Evolutionary conservation across 169 alveolate species (phyloP).

Genomic region (Plasmodium adleri): DNA sequence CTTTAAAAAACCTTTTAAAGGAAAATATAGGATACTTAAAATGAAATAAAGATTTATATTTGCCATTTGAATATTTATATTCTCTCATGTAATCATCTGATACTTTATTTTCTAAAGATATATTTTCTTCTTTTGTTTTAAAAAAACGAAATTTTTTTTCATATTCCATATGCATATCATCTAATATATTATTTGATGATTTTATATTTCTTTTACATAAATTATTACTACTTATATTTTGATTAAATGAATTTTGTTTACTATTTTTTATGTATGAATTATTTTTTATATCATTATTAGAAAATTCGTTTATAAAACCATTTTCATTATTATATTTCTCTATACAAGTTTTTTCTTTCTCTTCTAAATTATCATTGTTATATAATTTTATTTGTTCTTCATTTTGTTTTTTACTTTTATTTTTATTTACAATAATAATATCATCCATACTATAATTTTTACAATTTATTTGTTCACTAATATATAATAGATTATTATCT

Average conservation of each 20-base stretch:
- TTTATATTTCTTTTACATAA: slow-evolving; percentile 25
- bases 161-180: slow-evolving; percentile 15
- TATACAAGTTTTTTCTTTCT: neutral
- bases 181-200: slow-evolving; percentile 8
- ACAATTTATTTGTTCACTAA: neutral
- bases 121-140: slow-evolving; percentile 8
- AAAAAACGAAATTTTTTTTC: slow-evolving; percentile 16
- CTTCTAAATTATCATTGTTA: neutral
- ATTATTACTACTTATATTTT: slow-evolving; percentile 11
- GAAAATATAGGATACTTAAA: slow-evolving; percentile 12
- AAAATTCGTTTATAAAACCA: neutral
- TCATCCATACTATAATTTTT: slow-evolving; percentile 1
- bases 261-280: neutral
- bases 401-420: neutral
- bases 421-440: neutral
- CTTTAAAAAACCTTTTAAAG: slow-evolving; percentile 2
- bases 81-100: neutral
- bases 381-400: too few species aligned
- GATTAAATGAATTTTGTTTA: neutral
- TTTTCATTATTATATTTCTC: neutral
- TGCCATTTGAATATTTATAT: neutral
- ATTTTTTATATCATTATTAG: neutral
- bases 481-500: neutral
- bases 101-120: neutral
- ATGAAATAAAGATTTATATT: slow-evolving; percentile 4